Conservation (phyloP, 2,329 filamentous ascomycete species). For the Ophiocordyceps robertsii region DNA sequence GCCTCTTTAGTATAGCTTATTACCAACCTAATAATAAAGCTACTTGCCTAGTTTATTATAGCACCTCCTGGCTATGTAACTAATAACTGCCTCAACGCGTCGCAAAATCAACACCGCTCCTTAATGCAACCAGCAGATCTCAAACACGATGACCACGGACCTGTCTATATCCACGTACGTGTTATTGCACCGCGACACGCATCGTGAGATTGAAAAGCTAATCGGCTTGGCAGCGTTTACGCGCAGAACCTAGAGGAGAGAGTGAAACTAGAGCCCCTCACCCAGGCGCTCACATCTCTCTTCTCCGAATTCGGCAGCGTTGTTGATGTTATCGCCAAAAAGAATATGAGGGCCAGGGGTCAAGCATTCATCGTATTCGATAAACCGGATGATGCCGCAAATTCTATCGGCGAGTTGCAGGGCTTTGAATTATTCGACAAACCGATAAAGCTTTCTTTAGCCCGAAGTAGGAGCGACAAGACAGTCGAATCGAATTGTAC, state of each 20-base stretch:
- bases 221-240: constrained; percentile 39
- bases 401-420: constrained; percentile 78
- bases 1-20: no score
- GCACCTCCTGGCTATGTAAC: no score
- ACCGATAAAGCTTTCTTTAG: constrained; percentile 73
- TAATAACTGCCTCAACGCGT: no score
- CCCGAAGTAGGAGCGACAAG: constrained; percentile 74
- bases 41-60: no score
- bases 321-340: constrained; percentile 76
- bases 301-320: constrained; percentile 84
- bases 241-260: constrained; percentile 84
- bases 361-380: constrained; percentile 95
- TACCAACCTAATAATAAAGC: no score
- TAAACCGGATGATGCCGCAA: constrained; percentile 59
- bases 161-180: constrained; percentile 52
- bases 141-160: no score
- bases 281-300: constrained; percentile 57
- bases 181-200: constrained; percentile 60
- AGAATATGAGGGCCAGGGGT: constrained; percentile 81
- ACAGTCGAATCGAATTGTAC: constrained; percentile 64
- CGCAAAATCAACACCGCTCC: no score
- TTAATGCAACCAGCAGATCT: no score
- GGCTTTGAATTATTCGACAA: constrained; percentile 91
- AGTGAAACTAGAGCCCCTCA: constrained; percentile 68
- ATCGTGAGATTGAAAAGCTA: constrained; percentile 20